phyloP scores from a whole-genome alignment of 1,284 basidiomycete species.

The Papiliotrema terrestris region DNA sequence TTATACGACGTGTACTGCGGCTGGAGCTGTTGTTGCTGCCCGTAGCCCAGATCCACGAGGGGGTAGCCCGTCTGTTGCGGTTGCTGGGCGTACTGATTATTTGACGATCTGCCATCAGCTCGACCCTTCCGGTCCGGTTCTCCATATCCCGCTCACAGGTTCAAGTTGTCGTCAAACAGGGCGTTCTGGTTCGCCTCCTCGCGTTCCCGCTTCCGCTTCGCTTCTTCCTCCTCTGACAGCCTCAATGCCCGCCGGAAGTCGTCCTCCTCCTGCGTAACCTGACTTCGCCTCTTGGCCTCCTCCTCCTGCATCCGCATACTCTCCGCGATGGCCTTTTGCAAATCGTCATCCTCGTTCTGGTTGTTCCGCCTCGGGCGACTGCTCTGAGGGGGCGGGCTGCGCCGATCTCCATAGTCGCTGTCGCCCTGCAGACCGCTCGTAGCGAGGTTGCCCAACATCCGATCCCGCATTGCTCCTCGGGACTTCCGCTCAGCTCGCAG shows the following conservation, averaged over 20 bases:
- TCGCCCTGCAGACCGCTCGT: constrained; percentile 48
- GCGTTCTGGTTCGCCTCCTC: constrained; percentile 71
- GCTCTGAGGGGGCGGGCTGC: constrained; percentile 2
- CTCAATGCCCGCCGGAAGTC: constrained; percentile 75
- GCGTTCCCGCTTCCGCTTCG: constrained; percentile 62
- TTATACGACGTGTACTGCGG: constrained; percentile 59
- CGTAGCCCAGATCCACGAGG: constrained; percentile 59
- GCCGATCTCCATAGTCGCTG: constrained; percentile 49
- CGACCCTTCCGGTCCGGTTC: background rate
- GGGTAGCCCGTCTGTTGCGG: constrained; percentile 47
- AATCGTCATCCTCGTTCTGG: constrained; percentile 70
- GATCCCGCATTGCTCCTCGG: constrained; percentile 88
- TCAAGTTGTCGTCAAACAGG: constrained; percentile 80
- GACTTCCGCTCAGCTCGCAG: constrained; percentile 77
- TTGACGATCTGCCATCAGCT: constrained; percentile 13
- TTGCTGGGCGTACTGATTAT: constrained; percentile 40
- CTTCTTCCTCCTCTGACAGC: constrained; percentile 84
- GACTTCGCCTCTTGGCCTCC: constrained; percentile 60
- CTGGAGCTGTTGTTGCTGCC: constrained; percentile 52
- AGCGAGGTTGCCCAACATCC: constrained; percentile 69
- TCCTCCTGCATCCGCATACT: constrained; percentile 73
- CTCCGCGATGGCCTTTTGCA: constrained; percentile 77
- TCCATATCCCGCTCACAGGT: constrained; percentile 53
- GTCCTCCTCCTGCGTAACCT: constrained; percentile 56
- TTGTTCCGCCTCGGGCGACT: constrained; percentile 16